Evolutionary conservation across 2,329 filamentous ascomycete species (phyloP), one percentile per base, ranked within the genome.

Genomic region (Pestalotiopsis sp.): DNA sequence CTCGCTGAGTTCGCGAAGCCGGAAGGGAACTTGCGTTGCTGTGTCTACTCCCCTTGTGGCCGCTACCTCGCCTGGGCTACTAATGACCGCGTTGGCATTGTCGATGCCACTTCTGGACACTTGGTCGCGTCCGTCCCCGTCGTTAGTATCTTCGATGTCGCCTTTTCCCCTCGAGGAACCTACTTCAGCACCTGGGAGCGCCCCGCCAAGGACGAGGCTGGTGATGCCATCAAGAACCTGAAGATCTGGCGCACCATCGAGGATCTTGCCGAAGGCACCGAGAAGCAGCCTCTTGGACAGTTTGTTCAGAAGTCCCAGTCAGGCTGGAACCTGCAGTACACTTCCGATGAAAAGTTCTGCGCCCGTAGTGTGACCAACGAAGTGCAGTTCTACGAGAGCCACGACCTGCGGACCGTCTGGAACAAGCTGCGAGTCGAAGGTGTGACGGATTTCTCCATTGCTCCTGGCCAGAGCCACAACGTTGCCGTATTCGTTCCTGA

Each of bases 131-230:
- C 87, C 45, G 88, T 99, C 64, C 88, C 91, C 69, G 89, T 94
- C 58, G 84, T 91, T 69, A 95, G 97, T 78, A 94, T 98, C 73
- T 97, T 93, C 84, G 96, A 99, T 81, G 85, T 99, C 70, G 93
- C 92, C 73, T 99, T 99, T 83, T 99, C 96, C 31, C 96, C 95
- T 4, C 87, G 91, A 68, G 96, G 96, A 70, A 96, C 93, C 68
- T 99, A 93, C 82, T 86, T 98, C 79, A 97, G 97, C 79, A 98
- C 96, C 66, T 98, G 95, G 94, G 95, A 99, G 85, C 91, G 96
- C 45, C 92, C 94, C 9, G 87, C 89, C 73, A 98, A 98, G 85
- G 95, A 98, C 77, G 95, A 95, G 77, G 91, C 93, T 70, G 96
- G 96, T 68, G 94, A 98, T 81, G 94, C 96, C 60, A 91, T 90